Evolutionary conservation across 345 rosid genomes (phyloP).

Genomic region (Gossypium arboreum): DNA sequence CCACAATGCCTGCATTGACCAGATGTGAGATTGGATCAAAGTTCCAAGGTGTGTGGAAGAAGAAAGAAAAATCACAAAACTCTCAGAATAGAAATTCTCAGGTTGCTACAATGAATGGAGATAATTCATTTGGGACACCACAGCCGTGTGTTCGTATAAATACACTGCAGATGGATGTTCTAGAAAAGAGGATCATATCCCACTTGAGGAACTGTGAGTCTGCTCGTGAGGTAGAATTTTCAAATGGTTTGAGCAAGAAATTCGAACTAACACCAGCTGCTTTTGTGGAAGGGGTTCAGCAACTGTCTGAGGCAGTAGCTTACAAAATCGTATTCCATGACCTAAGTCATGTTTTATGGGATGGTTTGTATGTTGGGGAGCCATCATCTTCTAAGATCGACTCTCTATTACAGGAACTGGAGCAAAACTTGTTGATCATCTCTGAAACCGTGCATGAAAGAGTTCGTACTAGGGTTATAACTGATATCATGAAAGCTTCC

Average conservation of each 20-base stretch:
- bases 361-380: conserved; percentile 81
- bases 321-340: conserved; percentile 84
- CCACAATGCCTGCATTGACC: conserved; percentile 92
- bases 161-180: conserved; percentile 70
- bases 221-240: conserved; percentile 78
- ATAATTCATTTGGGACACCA: conserved; percentile 55
- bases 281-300: conserved; percentile 86
- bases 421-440: conserved; percentile 53
- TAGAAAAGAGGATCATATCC: conserved; percentile 83
- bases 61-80: conserved; percentile 75
- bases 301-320: conserved; percentile 74
- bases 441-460: conserved; percentile 73
- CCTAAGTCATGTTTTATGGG: conserved; percentile 77
- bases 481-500: conserved; percentile 85
- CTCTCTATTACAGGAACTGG: conserved; percentile 70
- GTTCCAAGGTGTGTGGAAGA: conserved; percentile 89
- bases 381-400: conserved; percentile 69
- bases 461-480: conserved; percentile 71
- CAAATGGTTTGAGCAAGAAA: conserved; percentile 76
- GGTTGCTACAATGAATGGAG: conserved; percentile 61
- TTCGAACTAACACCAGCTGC: conserved; percentile 79
- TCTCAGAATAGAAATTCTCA: conserved; percentile 74
- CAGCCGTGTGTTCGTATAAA: conserved; percentile 79
- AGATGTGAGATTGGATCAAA: conserved; percentile 76
- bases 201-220: conserved; percentile 93